Percentiles rank a stretch among this genome's conserved stretches.
Conservation (phyloP, 1,284 basidiomycete genomes). For the Acaromyces ingoldii region DNA sequence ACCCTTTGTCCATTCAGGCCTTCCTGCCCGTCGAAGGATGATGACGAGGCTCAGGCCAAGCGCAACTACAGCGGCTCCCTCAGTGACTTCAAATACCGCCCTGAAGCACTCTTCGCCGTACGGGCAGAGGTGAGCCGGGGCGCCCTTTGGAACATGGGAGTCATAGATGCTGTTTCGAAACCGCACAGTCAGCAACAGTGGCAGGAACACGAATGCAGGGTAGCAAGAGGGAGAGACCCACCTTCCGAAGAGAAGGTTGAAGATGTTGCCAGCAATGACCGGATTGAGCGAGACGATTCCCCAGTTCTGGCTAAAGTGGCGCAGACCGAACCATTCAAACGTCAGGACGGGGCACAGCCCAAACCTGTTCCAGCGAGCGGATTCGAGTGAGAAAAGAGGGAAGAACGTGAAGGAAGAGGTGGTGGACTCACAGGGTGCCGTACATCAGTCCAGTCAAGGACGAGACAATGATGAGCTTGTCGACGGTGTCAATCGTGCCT, state of each 20-base stretch:
- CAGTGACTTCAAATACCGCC: slow-evolving; percentile 39
- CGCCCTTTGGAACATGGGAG: slow-evolving; percentile 17
- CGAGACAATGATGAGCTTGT: slow-evolving; percentile 70
- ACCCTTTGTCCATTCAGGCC: slow-evolving; percentile 4
- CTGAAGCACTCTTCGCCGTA: slow-evolving; percentile 48
- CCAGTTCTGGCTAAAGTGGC: slow-evolving; percentile 80
- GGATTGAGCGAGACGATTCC: slow-evolving; percentile 73
- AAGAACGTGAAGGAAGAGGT: no score
- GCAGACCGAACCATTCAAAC: slow-evolving; percentile 80
- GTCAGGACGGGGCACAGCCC: slow-evolving; percentile 70
- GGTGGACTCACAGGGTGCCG: slow-evolving; percentile 60
- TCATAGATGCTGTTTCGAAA: slow-evolving; percentile 33
- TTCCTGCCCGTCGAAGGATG: slow-evolving; percentile 16
- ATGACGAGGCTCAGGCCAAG: slow-evolving; percentile 29
- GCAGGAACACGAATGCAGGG: no score
- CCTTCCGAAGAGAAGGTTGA: slow-evolving; percentile 74
- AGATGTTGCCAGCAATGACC: slow-evolving; percentile 73
- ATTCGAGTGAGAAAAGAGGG: no score
- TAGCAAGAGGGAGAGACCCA: neutral
- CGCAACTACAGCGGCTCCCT: slow-evolving; percentile 26
- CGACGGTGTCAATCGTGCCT: slow-evolving; percentile 58
- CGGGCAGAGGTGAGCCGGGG: slow-evolving; percentile 30
- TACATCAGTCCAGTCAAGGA: slow-evolving; percentile 68
- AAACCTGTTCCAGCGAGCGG: slow-evolving; percentile 53
- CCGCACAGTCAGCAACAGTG: no score